Evolutionary conservation across 1,284 basidiomycete genomes (phyloP).

Genomic region (Puccinia polysora): DNA sequence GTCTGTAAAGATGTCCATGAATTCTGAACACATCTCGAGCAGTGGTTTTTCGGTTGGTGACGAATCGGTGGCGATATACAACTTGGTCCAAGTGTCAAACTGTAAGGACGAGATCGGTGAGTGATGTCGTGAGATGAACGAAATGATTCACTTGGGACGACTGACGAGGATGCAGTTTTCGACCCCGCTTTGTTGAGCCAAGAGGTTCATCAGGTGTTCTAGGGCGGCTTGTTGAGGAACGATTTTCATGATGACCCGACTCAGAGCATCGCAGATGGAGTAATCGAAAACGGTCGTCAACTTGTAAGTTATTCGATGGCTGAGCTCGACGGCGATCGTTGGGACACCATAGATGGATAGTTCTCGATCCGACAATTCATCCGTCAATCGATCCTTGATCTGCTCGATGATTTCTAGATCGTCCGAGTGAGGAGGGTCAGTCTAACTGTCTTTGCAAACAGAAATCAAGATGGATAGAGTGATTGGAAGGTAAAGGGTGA

Average conservation of each 20-base stretch:
- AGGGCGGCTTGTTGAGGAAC: slow-evolving; percentile 63
- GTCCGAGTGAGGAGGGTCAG: slow-evolving; percentile 57
- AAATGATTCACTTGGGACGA: neutral
- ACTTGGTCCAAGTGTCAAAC: slow-evolving; percentile 77
- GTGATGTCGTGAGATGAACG: too few relatives aligned
- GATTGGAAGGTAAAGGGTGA: neutral
- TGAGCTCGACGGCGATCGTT: slow-evolving; percentile 45
- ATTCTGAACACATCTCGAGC: slow-evolving; percentile 83
- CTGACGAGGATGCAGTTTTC: slow-evolving; percentile 12
- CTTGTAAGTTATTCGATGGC: slow-evolving; percentile 61
- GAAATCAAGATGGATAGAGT: slow-evolving; percentile 2
- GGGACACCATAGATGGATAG: slow-evolving; percentile 47
- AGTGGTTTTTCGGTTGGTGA: slow-evolving; percentile 84
- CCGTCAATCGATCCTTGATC: slow-evolving; percentile 61
- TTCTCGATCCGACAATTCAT: slow-evolving; percentile 55
- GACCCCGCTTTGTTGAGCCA: slow-evolving; percentile 58
- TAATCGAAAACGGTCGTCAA: slow-evolving; percentile 86
- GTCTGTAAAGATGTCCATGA: slow-evolving; percentile 76
- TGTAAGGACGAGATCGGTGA: slow-evolving; percentile 93
- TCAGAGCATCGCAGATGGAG: slow-evolving; percentile 79
- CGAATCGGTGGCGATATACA: slow-evolving; percentile 87
- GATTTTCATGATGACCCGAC: slow-evolving; percentile 67
- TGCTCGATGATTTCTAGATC: slow-evolving; percentile 58
- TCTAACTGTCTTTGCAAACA: slow-evolving; percentile 2
- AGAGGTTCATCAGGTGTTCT: slow-evolving; percentile 74